Evolutionary conservation across 768 basidiomycete species (phyloP), one percentile per base, ranked within the genome.

Genomic region (Suillus cothurnatus): DNA sequence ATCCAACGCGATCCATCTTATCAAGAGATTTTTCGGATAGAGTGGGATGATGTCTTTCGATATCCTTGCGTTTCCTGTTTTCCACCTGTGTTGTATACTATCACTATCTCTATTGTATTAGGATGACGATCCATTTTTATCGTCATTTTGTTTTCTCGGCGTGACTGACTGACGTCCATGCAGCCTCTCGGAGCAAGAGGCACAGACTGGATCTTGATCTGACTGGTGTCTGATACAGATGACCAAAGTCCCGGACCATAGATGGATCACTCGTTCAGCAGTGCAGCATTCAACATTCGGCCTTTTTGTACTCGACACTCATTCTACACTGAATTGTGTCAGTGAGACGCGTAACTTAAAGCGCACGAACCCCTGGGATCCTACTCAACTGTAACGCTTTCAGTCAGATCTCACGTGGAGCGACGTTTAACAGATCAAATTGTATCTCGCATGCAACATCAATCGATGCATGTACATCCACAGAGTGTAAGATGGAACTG

Each of bases 1-100:
- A 83, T 49, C 77, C 83, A 26, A 76, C 78, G 11, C 80, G 81
- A 23, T 85, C 88, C 0, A 69, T 88, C 41, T 85, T 87, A 69
- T 72, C 74, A 28, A 74, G 79, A 55, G 85, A 87, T 64, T 74
- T 79, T 49, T 76, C 82, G 6, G 85, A 86, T 70, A 74, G 80
- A 34, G 67, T 84, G 38, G 82, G 75, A 63, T 82, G 60, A 68
- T 2, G 26, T 34, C 21, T 39, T 39, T 28, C 8, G 61, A 36
- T 6, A 61, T 14, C 49, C 4, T 57, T 38, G 17, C 15, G 53
- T 55, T 61, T 26, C 28, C 36, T 39, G 23, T 23, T 38, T 32
- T 53, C 38, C 9, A 21, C 31, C 0, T 14, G 52, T 23, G 31
- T 57, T 60, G 61, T 31, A 45, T 61, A 32, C 53, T 61, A 58